Evolutionary conservation across 768 basidiomycete genomes (phyloP).

Genomic region (Lepiota brunneoincarnata): DNA sequence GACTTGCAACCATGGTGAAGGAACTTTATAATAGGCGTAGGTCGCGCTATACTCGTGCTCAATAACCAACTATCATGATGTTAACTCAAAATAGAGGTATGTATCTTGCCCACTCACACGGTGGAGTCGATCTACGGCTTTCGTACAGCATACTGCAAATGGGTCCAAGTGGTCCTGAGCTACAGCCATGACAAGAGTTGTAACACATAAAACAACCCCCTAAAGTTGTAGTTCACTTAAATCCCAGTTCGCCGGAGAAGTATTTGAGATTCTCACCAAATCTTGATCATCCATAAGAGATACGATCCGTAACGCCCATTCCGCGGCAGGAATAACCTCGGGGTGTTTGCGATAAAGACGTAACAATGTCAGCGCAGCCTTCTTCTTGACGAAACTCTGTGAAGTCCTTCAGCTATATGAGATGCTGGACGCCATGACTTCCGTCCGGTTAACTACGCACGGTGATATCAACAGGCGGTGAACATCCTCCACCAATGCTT

Average conservation of each 20-base stretch:
- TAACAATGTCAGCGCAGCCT: conserved; percentile 91
- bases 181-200: conserved; percentile 89
- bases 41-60: conserved; percentile 86
- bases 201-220: conserved; percentile 95
- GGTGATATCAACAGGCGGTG: conserved; percentile 93
- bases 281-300: conserved; percentile 95
- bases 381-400: conserved; percentile 95
- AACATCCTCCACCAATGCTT: conserved; percentile 89
- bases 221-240: conserved; percentile 25
- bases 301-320: conserved; percentile 95
- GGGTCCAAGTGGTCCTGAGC: conserved; percentile 94
- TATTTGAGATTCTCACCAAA: conserved; percentile 46
- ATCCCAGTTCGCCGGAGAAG: not conserved
- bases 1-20: conserved; percentile 96
- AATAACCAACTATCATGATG: conserved; percentile 67
- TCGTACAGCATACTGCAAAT: conserved; percentile 89
- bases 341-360: conserved; percentile 95
- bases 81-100: conserved; percentile 5
- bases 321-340: conserved; percentile 86
- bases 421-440: conserved; percentile 7
- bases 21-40: conserved; percentile 97
- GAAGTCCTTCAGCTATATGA: conserved; percentile 64
- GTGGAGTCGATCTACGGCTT: conserved; percentile 87
- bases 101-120: conserved; percentile 47
- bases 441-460: conserved; percentile 40